Evolutionary conservation across 208 protist genomes (phyloP).

Genomic region (Acanthamoeba castellanii): DNA sequence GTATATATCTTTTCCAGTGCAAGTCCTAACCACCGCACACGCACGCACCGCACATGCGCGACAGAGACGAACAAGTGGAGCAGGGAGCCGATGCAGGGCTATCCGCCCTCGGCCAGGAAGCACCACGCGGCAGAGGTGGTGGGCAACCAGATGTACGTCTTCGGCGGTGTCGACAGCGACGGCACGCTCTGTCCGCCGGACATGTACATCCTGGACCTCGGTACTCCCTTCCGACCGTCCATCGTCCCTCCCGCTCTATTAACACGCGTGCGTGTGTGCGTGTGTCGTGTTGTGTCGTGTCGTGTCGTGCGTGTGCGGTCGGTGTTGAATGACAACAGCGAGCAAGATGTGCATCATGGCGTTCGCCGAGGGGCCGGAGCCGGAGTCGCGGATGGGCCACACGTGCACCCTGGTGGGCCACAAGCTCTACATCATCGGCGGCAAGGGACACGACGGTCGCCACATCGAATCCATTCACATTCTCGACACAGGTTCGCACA

Average conservation of each 20-base stretch:
- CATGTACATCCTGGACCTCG: background rate
- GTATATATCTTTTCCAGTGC: background rate
- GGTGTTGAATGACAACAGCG: background rate
- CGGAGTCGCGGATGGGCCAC: background rate
- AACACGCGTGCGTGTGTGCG: too few species aligned
- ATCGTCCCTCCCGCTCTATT: too few species aligned
- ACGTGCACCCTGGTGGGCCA: background rate
- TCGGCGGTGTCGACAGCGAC: background rate
- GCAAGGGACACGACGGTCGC: background rate
- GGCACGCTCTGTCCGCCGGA: background rate
- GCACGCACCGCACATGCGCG: background rate
- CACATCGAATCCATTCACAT: background rate
- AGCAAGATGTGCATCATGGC: background rate
- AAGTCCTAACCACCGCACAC: background rate
- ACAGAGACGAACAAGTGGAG: background rate
- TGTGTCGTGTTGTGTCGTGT: too few species aligned
- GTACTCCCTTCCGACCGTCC: background rate
- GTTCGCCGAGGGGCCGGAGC: background rate
- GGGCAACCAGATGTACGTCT: background rate
- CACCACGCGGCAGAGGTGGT: background rate
- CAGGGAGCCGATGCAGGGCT: background rate
- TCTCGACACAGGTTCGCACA: background rate
- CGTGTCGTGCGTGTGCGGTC: too few species aligned
- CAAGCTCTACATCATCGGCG: conserved; percentile 3
- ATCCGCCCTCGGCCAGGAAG: background rate